A percentile compares a stretch with the other conserved stretches of the same genome.
Evolutionary conservation across 2,329 filamentous ascomycete species (phyloP).

Genomic region (Xylaria polymorpha): DNA sequence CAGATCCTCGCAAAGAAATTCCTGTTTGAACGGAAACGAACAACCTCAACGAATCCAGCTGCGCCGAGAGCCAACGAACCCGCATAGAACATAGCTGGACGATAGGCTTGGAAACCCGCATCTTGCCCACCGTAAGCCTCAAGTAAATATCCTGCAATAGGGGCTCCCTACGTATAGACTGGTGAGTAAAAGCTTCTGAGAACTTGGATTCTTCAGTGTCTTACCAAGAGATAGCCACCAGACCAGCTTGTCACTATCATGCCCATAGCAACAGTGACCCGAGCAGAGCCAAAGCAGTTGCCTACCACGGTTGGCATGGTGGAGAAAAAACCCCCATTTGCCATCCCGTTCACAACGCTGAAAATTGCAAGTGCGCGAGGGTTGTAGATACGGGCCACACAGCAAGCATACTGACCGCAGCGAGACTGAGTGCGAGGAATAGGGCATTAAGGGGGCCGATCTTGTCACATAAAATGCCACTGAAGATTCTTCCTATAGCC

Average conservation of each 20-base stretch:
- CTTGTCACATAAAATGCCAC: constrained; percentile 64
- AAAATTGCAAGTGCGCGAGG: constrained; percentile 65
- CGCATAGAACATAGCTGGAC: constrained; percentile 72
- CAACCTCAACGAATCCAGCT: constrained; percentile 55
- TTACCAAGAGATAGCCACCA: constrained; percentile 69
- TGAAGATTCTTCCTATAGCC: constrained; percentile 66
- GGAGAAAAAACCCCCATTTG: constrained; percentile 73
- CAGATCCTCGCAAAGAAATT: constrained; percentile 53
- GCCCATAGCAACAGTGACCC: constrained; percentile 67
- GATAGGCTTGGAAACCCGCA: constrained; percentile 63
- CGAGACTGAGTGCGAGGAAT: constrained; percentile 62
- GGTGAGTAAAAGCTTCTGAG: constrained; percentile 3
- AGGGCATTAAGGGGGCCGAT: constrained; percentile 68
- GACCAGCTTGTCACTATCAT: constrained; percentile 72
- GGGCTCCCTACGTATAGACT: constrained; percentile 51
- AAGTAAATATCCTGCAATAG: constrained; percentile 70
- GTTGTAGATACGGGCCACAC: constrained; percentile 70
- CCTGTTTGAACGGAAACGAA: constrained; percentile 58
- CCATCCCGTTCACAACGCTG: constrained; percentile 68
- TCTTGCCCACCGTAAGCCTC: constrained; percentile 59
- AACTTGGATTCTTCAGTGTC: neutral
- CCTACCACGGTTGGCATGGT: constrained; percentile 72
- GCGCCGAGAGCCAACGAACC: constrained; percentile 63
- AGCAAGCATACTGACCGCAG: constrained; percentile 67
- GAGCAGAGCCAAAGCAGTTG: constrained; percentile 66